Percentiles rank a stretch among this genome's conserved stretches.
Conservation (phyloP, 257 asterid genomes). For the Solanum medicagineum region DNA sequence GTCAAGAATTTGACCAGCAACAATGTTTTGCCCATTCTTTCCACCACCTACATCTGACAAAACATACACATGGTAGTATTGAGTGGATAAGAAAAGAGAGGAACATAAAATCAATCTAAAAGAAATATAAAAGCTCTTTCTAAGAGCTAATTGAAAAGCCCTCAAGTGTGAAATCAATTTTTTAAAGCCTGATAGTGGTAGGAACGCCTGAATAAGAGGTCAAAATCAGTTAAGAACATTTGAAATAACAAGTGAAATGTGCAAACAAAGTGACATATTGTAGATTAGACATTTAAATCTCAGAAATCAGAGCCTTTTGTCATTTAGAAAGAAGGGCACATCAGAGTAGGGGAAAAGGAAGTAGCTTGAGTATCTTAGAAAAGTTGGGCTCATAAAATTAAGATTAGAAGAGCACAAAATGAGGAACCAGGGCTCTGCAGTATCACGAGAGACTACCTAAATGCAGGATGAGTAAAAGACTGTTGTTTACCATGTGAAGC, state of each 20-base stretch:
- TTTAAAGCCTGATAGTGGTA: background rate
- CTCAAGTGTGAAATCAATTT: background rate
- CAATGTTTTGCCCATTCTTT: constrained; percentile 43
- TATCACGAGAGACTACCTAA: background rate
- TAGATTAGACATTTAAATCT: background rate
- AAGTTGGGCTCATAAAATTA: background rate
- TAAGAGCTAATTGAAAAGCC: background rate
- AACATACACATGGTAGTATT: constrained; percentile 1
- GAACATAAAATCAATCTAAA: background rate
- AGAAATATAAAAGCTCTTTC: background rate
- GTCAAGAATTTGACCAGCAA: constrained; percentile 23
- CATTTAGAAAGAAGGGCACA: background rate
- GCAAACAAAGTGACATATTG: background rate
- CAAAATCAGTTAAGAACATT: background rate
- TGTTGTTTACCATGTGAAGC: constrained; percentile 41
- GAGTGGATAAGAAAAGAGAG: background rate
- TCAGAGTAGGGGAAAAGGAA: background rate
- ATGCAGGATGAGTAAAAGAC: background rate
- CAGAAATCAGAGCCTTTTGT: background rate
- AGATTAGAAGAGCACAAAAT: background rate
- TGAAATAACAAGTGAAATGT: background rate
- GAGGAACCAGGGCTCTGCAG: background rate
- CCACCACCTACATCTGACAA: constrained; percentile 61
- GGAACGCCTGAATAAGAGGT: background rate
- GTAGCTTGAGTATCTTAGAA: background rate